Evolutionary conservation across 768 basidiomycete genomes (phyloP).

Genomic region (Lactifluus pinguis): DNA sequence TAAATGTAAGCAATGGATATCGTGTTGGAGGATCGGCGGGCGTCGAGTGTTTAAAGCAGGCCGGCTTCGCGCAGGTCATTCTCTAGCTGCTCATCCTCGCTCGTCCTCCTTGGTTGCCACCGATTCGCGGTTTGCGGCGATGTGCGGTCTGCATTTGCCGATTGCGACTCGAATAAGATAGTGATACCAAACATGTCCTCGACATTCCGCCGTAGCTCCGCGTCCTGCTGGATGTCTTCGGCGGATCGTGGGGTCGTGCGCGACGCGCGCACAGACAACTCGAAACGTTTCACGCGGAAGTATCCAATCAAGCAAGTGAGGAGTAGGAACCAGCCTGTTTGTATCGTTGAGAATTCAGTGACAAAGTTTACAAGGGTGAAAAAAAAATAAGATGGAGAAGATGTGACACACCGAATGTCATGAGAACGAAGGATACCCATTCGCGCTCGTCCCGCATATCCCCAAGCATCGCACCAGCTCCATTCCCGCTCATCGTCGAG

Average conservation of each 20-base stretch:
- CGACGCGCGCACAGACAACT: slow-evolving; percentile 51
- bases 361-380: no score
- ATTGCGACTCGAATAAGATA: not conserved
- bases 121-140: not conserved
- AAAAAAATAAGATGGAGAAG: not conserved
- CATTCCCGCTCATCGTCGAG: slow-evolving; percentile 12
- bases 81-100: slow-evolving; percentile 13
- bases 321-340: slow-evolving; percentile 80
- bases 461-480: not conserved
- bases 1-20: not conserved
- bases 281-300: slow-evolving; percentile 83
- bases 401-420: slow-evolving; percentile 60
- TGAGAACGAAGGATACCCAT: slow-evolving; percentile 87
- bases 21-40: no score
- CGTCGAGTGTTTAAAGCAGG: not conserved
- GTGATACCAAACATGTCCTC: slow-evolving; percentile 16
- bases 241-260: not conserved
- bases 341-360: no score
- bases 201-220: slow-evolving; percentile 11
- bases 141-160: not conserved
- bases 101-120: not conserved
- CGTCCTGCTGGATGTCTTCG: slow-evolving; percentile 10
- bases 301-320: slow-evolving; percentile 75
- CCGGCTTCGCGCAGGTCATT: slow-evolving; percentile 17
- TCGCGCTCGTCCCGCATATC: slow-evolving; percentile 46